Evolutionary conservation across 164 flowering plant genomes (phyloP).

Genomic region (Magnolia kwangsiensis): DNA sequence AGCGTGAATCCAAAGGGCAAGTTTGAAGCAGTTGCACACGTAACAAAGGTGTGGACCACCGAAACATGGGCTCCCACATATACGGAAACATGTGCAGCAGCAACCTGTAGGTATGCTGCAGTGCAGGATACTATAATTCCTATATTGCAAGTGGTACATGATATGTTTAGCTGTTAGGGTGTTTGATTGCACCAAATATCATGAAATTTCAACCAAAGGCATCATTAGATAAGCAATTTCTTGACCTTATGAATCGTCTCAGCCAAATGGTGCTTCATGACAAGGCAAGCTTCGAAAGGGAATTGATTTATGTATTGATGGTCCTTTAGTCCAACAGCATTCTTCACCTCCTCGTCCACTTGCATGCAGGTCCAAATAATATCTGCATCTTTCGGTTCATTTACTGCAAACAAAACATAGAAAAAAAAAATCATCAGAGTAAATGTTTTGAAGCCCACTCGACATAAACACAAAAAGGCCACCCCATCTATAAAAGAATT

Average conservation of each 20-base stretch:
- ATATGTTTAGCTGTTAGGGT: too few relatives aligned
- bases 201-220: too few relatives aligned
- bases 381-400: slow-evolving; percentile 81
- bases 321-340: slow-evolving; percentile 68
- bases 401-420: slow-evolving; percentile 43
- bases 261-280: slow-evolving; percentile 98
- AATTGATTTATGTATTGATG: slow-evolving; percentile 85
- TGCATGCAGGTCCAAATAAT: slow-evolving; percentile 90
- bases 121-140: too few relatives aligned
- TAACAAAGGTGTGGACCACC: too few relatives aligned
- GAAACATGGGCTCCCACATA: too few relatives aligned
- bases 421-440: neutral
- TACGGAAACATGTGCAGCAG: too few relatives aligned
- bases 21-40: too few relatives aligned
- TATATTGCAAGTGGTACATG: too few relatives aligned
- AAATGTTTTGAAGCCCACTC: neutral
- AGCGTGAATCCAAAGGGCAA: too few relatives aligned
- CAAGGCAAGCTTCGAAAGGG: slow-evolving; percentile 96
- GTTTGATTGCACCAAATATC: too few relatives aligned
- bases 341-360: slow-evolving; percentile 81
- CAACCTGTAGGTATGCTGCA: too few relatives aligned
- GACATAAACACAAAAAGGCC: neutral
- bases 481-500: neutral
- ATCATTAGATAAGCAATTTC: too few relatives aligned
- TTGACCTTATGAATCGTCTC: slow-evolving; percentile 84